Conservation (phyloP, 75 land plant genomes). For the Pinus taeda region DNA sequence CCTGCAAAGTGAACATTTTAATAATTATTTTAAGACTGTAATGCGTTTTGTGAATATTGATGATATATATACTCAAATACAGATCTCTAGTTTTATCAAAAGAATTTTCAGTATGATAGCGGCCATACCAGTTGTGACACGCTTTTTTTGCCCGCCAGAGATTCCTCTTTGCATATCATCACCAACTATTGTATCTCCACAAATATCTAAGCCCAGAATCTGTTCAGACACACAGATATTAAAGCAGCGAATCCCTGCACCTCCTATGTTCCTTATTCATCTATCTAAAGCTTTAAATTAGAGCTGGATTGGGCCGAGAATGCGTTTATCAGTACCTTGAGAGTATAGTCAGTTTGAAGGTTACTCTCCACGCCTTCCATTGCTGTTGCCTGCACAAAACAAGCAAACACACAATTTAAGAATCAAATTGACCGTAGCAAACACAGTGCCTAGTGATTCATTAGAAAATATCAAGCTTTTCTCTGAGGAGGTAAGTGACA, state of each 20-base stretch:
- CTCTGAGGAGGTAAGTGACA: no score
- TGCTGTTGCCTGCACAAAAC: slow-evolving; percentile 63
- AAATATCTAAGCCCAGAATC: slow-evolving; percentile 38
- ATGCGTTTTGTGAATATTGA: no score
- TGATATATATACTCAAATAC: neutral
- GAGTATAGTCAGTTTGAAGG: slow-evolving; percentile 60
- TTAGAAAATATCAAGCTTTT: no score
- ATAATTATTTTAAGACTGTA: neutral
- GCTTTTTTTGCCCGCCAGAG: slow-evolving; percentile 45
- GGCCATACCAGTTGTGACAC: slow-evolving; percentile 36
- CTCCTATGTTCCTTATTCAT: no score
- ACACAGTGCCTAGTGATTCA: no score
- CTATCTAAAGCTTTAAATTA: neutral
- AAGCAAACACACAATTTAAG: neutral
- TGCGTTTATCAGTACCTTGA: slow-evolving; percentile 37
- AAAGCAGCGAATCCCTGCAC: neutral
- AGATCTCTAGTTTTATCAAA: neutral
- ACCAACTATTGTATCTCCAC: slow-evolving; percentile 37
- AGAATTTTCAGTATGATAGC: neutral
- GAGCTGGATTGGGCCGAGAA: no score
- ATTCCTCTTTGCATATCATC: slow-evolving; percentile 42
- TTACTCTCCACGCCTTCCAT: slow-evolving; percentile 45
- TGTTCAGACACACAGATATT: slow-evolving; percentile 10
- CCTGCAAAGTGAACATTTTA: slow-evolving; percentile 26
- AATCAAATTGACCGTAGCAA: no score